phyloP scores from a whole-genome alignment of 306 rosid species.

The Glycine soja region DNA sequence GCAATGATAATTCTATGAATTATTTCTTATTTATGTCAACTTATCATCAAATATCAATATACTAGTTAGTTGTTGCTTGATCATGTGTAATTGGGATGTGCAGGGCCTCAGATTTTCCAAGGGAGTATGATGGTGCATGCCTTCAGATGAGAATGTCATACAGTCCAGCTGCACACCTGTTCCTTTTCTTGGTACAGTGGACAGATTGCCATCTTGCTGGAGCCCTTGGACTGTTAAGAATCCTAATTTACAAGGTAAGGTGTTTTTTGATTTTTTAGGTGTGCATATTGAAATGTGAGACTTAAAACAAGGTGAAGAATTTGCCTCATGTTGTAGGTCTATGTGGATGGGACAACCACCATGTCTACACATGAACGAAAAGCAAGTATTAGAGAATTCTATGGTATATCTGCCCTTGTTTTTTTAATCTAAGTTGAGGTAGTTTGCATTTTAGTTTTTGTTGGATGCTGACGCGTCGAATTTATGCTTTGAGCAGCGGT shows the following conservation, averaged over 20 bases:
- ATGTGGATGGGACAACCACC: conserved; percentile 98
- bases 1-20: neutral
- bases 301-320: conserved; percentile 42
- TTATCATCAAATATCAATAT: conserved; percentile 4
- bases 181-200: conserved; percentile 91
- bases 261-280: neutral
- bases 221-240: conserved; percentile 87
- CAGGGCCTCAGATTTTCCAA: conserved; percentile 84
- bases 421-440: neutral
- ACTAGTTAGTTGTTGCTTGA: conserved; percentile 21
- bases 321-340: conserved; percentile 67
- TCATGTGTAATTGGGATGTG: conserved; percentile 33
- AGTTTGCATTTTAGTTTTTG: conserved; percentile 30
- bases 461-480: conserved; percentile 41
- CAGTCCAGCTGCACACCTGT: conserved; percentile 90
- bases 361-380: conserved; percentile 95
- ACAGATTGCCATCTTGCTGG: conserved; percentile 93
- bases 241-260: conserved; percentile 84
- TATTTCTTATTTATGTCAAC: neutral
- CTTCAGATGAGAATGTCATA: conserved; percentile 96
- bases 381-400: conserved; percentile 96
- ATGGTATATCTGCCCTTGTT: conserved; percentile 64
- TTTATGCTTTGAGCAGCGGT: conserved; percentile 65
- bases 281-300: conserved; percentile 40
- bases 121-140: conserved; percentile 89